Conservation (phyloP, 2,329 filamentous ascomycete species). For the Ceratocystis ficicola region DNA sequence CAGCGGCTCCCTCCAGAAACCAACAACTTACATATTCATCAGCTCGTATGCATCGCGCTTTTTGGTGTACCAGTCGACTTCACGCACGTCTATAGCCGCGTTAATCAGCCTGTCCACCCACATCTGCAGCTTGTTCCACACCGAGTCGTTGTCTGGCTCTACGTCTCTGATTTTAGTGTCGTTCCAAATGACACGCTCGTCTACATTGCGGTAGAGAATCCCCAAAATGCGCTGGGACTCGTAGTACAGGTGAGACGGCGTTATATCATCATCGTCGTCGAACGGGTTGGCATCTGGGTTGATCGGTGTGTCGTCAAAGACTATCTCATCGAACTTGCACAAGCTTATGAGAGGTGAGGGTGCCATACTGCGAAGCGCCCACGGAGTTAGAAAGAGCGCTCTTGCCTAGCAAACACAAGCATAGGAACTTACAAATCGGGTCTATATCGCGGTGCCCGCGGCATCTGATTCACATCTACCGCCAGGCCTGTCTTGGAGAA, state of each 20-base stretch:
- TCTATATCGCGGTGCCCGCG: conserved; percentile 31
- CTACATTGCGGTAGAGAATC: conserved; percentile 55
- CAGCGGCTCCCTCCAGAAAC: neutral
- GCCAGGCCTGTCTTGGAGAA: conserved; percentile 63
- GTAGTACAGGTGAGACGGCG: conserved; percentile 48
- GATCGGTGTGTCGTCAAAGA: conserved; percentile 27
- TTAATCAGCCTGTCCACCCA: conserved; percentile 24
- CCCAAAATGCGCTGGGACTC: conserved; percentile 57
- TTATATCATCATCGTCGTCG: conserved; percentile 33
- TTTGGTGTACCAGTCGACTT: conserved; percentile 30
- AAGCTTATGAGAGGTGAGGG: conserved; percentile 36
- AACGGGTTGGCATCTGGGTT: conserved; percentile 25
- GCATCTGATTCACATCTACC: conserved; percentile 38
- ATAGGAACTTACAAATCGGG: conserved; percentile 43
- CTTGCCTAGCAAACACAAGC: neutral
- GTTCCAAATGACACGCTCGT: conserved; percentile 55
- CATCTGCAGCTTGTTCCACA: conserved; percentile 36
- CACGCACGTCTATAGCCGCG: conserved; percentile 22
- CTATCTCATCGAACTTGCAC: conserved; percentile 35
- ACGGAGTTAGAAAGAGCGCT: neutral
- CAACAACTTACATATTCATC: conserved; percentile 34
- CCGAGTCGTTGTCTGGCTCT: conserved; percentile 27
- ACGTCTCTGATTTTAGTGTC: conserved; percentile 34
- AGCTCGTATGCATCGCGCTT: conserved; percentile 34
- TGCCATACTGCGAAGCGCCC: conserved; percentile 32